Conservation (phyloP, 2,329 filamentous ascomycete genomes). For the Byssothecium circinans region DNA sequence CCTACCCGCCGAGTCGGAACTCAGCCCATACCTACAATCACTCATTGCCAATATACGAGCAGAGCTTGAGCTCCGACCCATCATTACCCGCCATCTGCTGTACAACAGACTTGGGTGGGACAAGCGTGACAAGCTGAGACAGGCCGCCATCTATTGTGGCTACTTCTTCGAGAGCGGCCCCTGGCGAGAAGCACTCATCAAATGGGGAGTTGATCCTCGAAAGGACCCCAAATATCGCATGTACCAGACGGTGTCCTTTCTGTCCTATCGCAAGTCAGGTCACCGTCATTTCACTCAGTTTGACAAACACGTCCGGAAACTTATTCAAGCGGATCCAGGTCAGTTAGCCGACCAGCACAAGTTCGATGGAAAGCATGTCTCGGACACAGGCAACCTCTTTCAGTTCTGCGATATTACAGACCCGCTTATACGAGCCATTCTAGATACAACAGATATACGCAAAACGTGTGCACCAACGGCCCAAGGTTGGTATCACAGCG, state of each 20-base stretch:
- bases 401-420: conserved; percentile 92
- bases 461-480: conserved; percentile 47
- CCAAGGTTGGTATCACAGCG: conserved; percentile 84
- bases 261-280: conserved; percentile 36
- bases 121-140: conserved; percentile 62
- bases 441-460: conserved; percentile 61
- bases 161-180: conserved; percentile 93
- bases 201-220: conserved; percentile 84
- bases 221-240: conserved; percentile 72
- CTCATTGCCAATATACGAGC: conserved; percentile 65
- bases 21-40: conserved; percentile 61
- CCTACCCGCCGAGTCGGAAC: conserved; percentile 53
- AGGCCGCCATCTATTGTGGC: conserved; percentile 79
- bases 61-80: conserved; percentile 72
- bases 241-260: conserved; percentile 74
- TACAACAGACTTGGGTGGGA: conserved; percentile 68
- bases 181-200: conserved; percentile 85
- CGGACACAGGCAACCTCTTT: conserved; percentile 85
- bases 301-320: conserved; percentile 27
- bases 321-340: conserved; percentile 24
- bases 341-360: conserved; percentile 58
- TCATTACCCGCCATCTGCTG: conserved; percentile 84
- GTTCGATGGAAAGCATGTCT: conserved; percentile 77
- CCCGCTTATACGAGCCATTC: conserved; percentile 67
- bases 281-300: conserved; percentile 28